phyloP scores from a whole-genome alignment of 2,329 filamentous ascomycete species.

The Hymenoscyphus albidus region DNA sequence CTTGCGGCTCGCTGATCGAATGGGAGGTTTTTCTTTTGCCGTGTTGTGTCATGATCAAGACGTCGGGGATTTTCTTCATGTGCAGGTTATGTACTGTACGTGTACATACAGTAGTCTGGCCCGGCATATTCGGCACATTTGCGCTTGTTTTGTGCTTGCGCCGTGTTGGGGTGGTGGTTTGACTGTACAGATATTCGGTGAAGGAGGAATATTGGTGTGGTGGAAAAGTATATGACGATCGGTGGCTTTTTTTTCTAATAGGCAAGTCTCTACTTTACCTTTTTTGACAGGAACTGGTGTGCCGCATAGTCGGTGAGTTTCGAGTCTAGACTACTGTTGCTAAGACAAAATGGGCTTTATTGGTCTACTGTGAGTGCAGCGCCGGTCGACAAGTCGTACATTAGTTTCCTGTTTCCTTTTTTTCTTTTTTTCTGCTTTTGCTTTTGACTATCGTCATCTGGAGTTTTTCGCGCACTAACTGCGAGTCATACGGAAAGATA shows the following conservation, averaged over 20 bases:
- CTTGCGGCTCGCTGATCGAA: not conserved
- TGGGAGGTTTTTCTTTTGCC: not conserved
- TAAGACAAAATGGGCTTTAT: not conserved
- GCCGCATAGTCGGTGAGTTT: slow-evolving; percentile 3
- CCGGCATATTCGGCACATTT: not conserved
- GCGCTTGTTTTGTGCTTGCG: not conserved
- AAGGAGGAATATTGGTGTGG: not conserved
- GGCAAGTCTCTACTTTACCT: not conserved
- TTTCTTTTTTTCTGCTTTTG: too few species aligned
- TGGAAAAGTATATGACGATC: not conserved
- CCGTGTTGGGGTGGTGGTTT: not conserved
- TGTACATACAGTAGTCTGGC: not conserved
- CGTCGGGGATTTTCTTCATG: not conserved
- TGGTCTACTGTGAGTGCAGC: too few species aligned
- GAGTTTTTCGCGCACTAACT: not conserved
- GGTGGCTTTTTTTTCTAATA: not conserved
- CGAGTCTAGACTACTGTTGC: not conserved
- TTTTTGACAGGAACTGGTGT: not conserved
- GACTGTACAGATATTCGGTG: not conserved
- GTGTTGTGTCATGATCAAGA: not conserved
- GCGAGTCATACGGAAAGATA: not conserved
- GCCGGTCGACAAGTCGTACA: not conserved
- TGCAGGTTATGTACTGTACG: too few species aligned
- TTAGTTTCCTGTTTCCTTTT: not conserved
- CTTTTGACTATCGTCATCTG: not conserved